Evolutionary conservation across 169 alveolate species (phyloP).

Genomic region (Plasmodium adleri): DNA sequence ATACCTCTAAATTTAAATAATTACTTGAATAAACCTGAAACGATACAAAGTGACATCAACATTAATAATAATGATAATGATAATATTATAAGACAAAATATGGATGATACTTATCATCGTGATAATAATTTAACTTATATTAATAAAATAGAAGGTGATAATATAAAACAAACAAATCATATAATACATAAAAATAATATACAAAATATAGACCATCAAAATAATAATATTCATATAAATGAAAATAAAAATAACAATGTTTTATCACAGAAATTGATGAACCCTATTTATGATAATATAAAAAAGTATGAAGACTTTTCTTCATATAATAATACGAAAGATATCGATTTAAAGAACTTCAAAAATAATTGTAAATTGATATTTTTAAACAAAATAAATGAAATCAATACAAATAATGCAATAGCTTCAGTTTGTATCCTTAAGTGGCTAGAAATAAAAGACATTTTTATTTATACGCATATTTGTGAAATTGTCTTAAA

Average conservation of each 20-base stretch:
- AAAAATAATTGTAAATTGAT: constrained; percentile 30
- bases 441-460: constrained; percentile 44
- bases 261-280: background rate
- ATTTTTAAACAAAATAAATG: constrained; percentile 35
- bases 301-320: background rate
- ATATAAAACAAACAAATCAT: background rate
- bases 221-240: background rate
- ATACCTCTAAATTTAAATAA: background rate
- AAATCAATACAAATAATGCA: constrained; percentile 18
- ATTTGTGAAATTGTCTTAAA: constrained; percentile 50
- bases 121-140: background rate
- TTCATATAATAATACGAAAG: background rate
- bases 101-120: background rate
- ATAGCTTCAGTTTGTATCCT: constrained; percentile 27
- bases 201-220: background rate
- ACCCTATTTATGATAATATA: background rate
- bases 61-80: background rate
- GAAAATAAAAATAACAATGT: background rate
- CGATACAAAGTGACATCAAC: background rate
- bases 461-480: constrained; percentile 26
- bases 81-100: no score
- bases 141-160: background rate
- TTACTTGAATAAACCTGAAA: background rate
- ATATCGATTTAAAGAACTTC: background rate
- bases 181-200: background rate